Base-by-base conservation (phyloP, 768 basidiomycete genomes). In the Suillus luteus region DNA sequence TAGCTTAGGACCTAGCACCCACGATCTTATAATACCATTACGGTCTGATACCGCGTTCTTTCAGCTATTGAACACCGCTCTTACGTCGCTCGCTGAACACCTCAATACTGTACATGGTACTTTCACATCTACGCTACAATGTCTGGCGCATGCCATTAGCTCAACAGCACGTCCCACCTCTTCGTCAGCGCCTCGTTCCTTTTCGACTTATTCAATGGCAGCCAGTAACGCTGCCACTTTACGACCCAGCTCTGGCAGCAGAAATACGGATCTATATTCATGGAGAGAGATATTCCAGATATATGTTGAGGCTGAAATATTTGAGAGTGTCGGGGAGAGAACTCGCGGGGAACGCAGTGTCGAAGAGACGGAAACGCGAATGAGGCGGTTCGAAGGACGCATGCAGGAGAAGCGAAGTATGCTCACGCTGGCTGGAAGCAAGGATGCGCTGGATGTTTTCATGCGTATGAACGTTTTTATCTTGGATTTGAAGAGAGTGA, bases 281-380 rank as follows among this genome's bases (percentile, higher is more conserved):
- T 97, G 96, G 96, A 80, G 96, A 27, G 88, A 93, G 75, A 89
- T 97, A 35, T 96, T 98, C 71, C 87, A 88, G 63, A 76, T 96
- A 2, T 97, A 96, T 74, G 81, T 90, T 55, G 94, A 96, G 68
- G 80, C 86, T 0, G 90, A 95, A 68, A 85, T 97, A 1, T 97
- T 96, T 68, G 94, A 96, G 72, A 85, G 84, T 41, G 74, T 85
- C 12, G 74, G 79, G 15, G 95, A 95, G 73, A 70, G 81, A 1
- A 79, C 81, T 55, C 75, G 88, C 5, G 93, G 92, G 1, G 91
- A 95, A 68, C 80, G 87, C 38, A 79, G 82, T 19, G 75, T 87
- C 5, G 86, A 92, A 62, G 91, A 94, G 61, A 82, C 86, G 9
- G 92, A 95, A 73, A 74, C 73, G 41, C 81, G 89, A 22, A 74